Percentiles rank a stretch among this genome's conserved stretches.
These are phyloP conservation scores for Arxiozyma slooffiae DNA, from an alignment of 1,139 yeast genomes.

Conservation along the genomic window DNA sequence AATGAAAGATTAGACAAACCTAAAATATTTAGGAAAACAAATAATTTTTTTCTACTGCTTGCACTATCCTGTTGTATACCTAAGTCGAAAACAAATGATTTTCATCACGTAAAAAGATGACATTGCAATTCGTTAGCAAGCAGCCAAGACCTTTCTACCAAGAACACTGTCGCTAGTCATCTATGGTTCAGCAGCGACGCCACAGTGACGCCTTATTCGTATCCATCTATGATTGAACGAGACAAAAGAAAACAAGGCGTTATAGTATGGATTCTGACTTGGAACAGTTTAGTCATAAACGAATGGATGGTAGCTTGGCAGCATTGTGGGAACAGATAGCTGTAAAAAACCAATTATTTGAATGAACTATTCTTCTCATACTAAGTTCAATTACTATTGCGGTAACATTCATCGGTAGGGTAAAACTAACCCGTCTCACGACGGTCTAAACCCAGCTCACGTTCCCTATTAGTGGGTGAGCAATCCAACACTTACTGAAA, in stretches of 20 bases:
- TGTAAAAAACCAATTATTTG: conserved; percentile 36
- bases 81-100: no score
- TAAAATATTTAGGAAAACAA: no score
- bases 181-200: conserved; percentile 32
- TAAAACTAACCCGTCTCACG: conserved; percentile 35
- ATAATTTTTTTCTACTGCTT: no score
- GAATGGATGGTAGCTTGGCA: conserved; percentile 39
- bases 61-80: no score
- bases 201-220: conserved; percentile 31
- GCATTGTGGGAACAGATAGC: conserved; percentile 37
- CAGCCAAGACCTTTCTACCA: conserved; percentile 30
- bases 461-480: conserved; percentile 38
- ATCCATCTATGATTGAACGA: conserved; percentile 31
- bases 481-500: conserved; percentile 32
- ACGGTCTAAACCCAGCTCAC: conserved; percentile 39
- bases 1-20: no score
- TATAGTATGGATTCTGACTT: conserved; percentile 39
- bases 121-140: no score
- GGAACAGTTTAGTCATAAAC: conserved; percentile 34
- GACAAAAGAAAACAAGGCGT: conserved; percentile 31
- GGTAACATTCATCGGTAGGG: conserved; percentile 33
- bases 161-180: conserved; percentile 27
- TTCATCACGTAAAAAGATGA: no score
- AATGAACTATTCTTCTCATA: conserved; percentile 37
- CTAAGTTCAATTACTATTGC: conserved; percentile 35